Base-by-base conservation (phyloP, 176 grass and related monocot genomes). In the Canna indica region DNA sequence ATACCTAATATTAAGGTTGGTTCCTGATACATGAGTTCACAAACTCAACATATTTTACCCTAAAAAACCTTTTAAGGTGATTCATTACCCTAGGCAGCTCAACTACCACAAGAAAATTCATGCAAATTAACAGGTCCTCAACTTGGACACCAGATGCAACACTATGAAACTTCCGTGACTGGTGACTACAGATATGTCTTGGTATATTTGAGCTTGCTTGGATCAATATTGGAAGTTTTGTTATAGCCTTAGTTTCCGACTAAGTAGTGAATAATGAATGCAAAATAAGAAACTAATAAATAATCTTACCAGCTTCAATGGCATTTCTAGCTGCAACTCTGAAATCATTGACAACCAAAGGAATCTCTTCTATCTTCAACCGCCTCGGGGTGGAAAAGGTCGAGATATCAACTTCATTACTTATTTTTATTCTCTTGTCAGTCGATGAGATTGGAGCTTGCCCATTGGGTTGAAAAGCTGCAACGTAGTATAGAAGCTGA, bases 261-360 rank as follows among this genome's bases (percentile, higher is more conserved):
- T 31, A 2, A 34, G 6, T 11, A 34, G 11, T 13, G 30, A 20
- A 17, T 3, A 36, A 13, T 31, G 25, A 18, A 29, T 18, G 45
- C 6, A 12, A 11, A 47, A 46, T n/a, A 54, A 53, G 12, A 16
- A 47, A 24, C 14, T 35, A 15, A 10, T 22, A 69, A 27, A 32
- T 45, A 32, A 22, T 46, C 47, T 80, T 82, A 77, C 80, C 80
- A 15, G 80, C 73, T 60, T 72, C 73, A 63, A 82, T 82, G 42
- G 80, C 80, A 77, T 82, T 82, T 34, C 41, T 45, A 16, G 80
- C 74, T 11, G 80, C 80, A 38, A 82, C 22, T 82, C 80, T 81
- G 42, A 82, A 81, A 77, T 82, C 80, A 77, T 82, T 58, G 26
- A 72, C 80, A 65, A 82, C 27, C 36, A 62, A 56, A 39, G 73